Evolutionary conservation across 2,329 filamentous ascomycete species (phyloP).

Genomic region (Penicillium hordei): DNA sequence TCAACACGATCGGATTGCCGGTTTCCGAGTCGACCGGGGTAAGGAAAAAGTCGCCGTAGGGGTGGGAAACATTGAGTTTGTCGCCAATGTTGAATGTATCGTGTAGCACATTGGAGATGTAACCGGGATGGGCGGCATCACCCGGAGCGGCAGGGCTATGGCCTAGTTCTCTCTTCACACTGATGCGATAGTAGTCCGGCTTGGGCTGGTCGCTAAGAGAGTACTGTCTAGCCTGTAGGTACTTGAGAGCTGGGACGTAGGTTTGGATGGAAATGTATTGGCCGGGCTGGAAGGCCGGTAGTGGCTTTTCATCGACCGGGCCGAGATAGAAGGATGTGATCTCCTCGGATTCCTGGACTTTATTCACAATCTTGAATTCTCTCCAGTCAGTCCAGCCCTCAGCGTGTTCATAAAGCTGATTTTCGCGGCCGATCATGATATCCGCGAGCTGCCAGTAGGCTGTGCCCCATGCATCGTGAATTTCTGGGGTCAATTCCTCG

Average conservation of each 20-base stretch:
- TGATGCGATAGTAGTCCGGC: constrained; percentile 66
- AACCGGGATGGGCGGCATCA: constrained; percentile 57
- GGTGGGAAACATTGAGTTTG: constrained; percentile 64
- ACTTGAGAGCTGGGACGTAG: constrained; percentile 58
- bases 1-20: constrained; percentile 55
- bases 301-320: constrained; percentile 59
- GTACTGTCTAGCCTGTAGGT: constrained; percentile 69
- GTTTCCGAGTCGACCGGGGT: constrained; percentile 32
- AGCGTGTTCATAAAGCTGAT: constrained; percentile 61
- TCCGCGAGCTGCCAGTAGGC: constrained; percentile 73
- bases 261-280: constrained; percentile 69
- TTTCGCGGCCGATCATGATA: constrained; percentile 68
- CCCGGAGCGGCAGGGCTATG: constrained; percentile 47
- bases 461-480: constrained; percentile 66
- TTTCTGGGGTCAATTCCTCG: constrained; percentile 63
- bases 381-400: constrained; percentile 67
- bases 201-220: constrained; percentile 67
- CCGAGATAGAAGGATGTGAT: constrained; percentile 70
- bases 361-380: constrained; percentile 64
- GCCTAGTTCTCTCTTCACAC: constrained; percentile 66
- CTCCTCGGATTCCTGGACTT: constrained; percentile 65
- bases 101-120: constrained; percentile 70
- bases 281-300: constrained; percentile 66
- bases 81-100: constrained; percentile 62
- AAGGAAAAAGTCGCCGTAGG: constrained; percentile 62